phyloP scores from a whole-genome alignment of 2,329 filamentous ascomycete genomes.

The Alternaria postmessia region DNA sequence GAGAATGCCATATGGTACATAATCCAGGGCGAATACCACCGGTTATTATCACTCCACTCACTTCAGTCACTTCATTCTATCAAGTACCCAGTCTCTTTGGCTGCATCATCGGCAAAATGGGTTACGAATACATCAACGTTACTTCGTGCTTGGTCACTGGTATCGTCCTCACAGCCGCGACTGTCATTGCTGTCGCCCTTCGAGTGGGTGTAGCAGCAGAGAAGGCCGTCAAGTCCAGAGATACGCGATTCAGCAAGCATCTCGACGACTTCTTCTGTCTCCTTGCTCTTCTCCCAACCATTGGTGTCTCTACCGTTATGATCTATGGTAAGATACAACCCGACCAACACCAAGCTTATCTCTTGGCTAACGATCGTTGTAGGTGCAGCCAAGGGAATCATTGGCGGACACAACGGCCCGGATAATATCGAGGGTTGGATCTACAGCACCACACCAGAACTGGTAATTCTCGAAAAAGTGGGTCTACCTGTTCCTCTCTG shows the following conservation, averaged over 20 bases:
- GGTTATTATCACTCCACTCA: background rate
- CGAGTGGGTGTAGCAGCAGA: background rate
- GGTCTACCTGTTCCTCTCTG: background rate
- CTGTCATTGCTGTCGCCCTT: constrained; percentile 2
- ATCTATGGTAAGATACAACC: constrained; percentile 12
- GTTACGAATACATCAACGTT: constrained; percentile 16
- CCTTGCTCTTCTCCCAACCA: constrained; percentile 11
- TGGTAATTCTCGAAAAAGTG: constrained; percentile 12
- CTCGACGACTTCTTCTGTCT: constrained; percentile 14
- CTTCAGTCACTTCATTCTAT: background rate
- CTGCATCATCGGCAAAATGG: constrained; percentile 2
- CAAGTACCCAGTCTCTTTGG: background rate
- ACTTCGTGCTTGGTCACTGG: constrained; percentile 6
- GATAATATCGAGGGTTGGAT: constrained; percentile 11
- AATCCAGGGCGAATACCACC: background rate
- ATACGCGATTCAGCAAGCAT: constrained; percentile 3
- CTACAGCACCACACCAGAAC: constrained; percentile 6
- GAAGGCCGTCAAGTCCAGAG: background rate
- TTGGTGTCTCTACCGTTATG: constrained; percentile 10
- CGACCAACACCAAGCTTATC: background rate
- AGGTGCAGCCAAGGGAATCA: constrained; percentile 12
- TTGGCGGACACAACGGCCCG: constrained; percentile 11
- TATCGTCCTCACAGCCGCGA: background rate
- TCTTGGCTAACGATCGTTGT: background rate
- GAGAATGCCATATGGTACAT: constrained; percentile 6